phyloP scores from a whole-genome alignment of 768 basidiomycete species.

The Termitomyces eurrhizus region DNA sequence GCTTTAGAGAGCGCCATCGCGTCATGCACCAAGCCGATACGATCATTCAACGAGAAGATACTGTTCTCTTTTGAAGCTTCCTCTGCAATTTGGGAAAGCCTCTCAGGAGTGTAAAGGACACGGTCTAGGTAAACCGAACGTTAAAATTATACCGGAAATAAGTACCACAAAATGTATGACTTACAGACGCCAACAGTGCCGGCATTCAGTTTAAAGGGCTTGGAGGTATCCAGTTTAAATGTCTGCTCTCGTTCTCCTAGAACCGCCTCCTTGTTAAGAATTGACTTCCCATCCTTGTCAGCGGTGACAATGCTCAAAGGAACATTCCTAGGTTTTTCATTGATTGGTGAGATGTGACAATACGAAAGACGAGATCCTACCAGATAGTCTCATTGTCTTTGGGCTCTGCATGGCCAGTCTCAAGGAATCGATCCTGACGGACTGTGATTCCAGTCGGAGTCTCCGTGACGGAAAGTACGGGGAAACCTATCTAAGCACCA shows the following conservation, averaged over 20 bases:
- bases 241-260: conserved; percentile 65
- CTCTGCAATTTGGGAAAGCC: conserved; percentile 70
- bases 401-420: conserved; percentile 72
- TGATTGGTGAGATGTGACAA: background rate
- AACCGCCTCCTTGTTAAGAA: conserved; percentile 58
- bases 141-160: background rate
- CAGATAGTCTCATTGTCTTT: conserved; percentile 89
- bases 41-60: conserved; percentile 77
- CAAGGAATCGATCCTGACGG: conserved; percentile 89
- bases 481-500: conserved; percentile 61
- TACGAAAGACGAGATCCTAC: conserved; percentile 30
- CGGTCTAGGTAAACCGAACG: conserved; percentile 49
- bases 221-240: conserved; percentile 69
- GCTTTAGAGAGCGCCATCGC: conserved; percentile 76
- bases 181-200: conserved; percentile 86
- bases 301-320: conserved; percentile 72
- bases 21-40: conserved; percentile 87
- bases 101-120: conserved; percentile 79
- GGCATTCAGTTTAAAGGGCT: conserved; percentile 87
- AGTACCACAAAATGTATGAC: conserved; percentile 25
- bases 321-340: conserved; percentile 53
- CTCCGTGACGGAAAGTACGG: conserved; percentile 85
- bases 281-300: conserved; percentile 51
- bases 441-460: conserved; percentile 65
- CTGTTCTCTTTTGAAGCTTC: conserved; percentile 61